Percentiles rank a stretch among this genome's conserved stretches.
phyloP scores from a whole-genome alignment of 1,139 yeast species.

The Pichia sp. region DNA sequence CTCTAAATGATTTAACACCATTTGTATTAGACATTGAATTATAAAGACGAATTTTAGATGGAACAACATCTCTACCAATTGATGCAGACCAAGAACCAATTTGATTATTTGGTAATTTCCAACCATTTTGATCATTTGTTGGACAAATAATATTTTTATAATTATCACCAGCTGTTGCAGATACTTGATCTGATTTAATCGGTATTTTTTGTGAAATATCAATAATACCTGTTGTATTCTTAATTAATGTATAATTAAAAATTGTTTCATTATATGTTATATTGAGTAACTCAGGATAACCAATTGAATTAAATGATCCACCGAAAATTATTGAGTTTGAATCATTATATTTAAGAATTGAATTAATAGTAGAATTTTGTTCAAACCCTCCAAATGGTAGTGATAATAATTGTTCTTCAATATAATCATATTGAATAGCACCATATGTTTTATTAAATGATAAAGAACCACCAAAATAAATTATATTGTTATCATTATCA shows the following conservation, averaged over 20 bases:
- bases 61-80: constrained; percentile 53
- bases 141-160: constrained; percentile 59
- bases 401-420: constrained; percentile 36
- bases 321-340: constrained; percentile 62
- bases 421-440: constrained; percentile 59
- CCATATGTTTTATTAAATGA: constrained; percentile 48
- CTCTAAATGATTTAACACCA: constrained; percentile 62
- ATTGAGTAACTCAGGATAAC: constrained; percentile 41
- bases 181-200: constrained; percentile 6
- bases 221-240: constrained; percentile 19
- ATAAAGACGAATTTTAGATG: constrained; percentile 70
- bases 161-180: constrained; percentile 19
- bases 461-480: constrained; percentile 81
- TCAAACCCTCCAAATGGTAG: constrained; percentile 80
- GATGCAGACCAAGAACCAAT: constrained; percentile 67
- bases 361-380: constrained; percentile 48
- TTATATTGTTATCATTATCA: constrained; percentile 40
- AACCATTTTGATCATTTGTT: constrained; percentile 32
- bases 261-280: constrained; percentile 29
- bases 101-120: constrained; percentile 48
- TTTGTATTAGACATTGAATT: constrained; percentile 47
- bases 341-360: constrained; percentile 51
- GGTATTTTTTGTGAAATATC: constrained; percentile 18
- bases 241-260: constrained; percentile 17
- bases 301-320: constrained; percentile 65